phyloP scores from a whole-genome alignment of 208 protist species.

The Kentomonas sorsogonicus region DNA sequence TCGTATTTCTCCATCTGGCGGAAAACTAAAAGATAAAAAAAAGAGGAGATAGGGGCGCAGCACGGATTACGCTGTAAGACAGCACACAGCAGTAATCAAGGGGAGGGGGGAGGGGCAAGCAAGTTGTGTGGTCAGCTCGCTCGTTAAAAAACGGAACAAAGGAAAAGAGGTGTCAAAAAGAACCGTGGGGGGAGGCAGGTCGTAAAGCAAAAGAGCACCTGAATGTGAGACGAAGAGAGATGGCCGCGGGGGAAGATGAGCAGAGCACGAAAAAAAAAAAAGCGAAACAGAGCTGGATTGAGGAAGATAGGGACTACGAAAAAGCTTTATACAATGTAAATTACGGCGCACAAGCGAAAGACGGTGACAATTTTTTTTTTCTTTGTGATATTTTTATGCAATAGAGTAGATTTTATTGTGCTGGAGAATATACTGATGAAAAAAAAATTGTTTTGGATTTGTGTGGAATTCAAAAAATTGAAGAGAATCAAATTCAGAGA shows the following conservation, averaged over 20 bases:
- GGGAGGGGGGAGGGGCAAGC: background rate
- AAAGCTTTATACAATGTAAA: too few species aligned
- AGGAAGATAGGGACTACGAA: too few species aligned
- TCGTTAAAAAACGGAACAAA: constrained; percentile 12
- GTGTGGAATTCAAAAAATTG: too few species aligned
- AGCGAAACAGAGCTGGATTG: background rate
- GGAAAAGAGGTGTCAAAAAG: constrained; percentile 1
- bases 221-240: background rate
- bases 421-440: too few species aligned
- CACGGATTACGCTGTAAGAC: too few species aligned
- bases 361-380: too few species aligned
- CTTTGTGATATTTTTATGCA: too few species aligned
- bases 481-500: too few species aligned
- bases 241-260: background rate
- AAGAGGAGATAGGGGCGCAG: too few species aligned
- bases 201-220: background rate
- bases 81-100: background rate
- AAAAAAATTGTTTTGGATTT: too few species aligned
- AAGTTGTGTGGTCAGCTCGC: background rate
- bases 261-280: background rate
- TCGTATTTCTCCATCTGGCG: constrained; percentile 92
- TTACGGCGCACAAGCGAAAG: too few species aligned
- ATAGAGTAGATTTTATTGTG: too few species aligned
- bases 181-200: background rate
- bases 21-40: background rate